Conservation (phyloP, 768 basidiomycete genomes). For the Lentinula aciculospora region DNA sequence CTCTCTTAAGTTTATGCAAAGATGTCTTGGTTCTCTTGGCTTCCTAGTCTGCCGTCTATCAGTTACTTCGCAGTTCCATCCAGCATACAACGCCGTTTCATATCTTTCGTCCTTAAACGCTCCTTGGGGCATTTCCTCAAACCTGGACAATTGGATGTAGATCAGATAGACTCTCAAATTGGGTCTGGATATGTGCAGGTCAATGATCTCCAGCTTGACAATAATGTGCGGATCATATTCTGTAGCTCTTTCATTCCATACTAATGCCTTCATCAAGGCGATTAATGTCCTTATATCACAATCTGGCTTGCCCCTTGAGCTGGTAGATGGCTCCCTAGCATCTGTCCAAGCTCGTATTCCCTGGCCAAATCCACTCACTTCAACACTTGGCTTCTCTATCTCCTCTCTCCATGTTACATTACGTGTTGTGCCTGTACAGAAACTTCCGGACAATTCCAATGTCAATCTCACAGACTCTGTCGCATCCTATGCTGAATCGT, state of each 20-base stretch:
- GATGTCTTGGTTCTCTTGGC: constrained; percentile 55
- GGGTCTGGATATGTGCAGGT: constrained; percentile 88
- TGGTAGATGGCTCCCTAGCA: constrained; percentile 69
- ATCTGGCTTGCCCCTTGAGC: constrained; percentile 53
- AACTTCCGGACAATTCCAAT: constrained; percentile 11
- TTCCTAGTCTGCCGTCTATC: constrained; percentile 62
- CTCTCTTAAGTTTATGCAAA: constrained; percentile 19
- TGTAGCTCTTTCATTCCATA: constrained; percentile 4
- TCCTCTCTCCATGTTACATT: constrained; percentile 67
- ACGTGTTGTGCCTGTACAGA: constrained; percentile 18
- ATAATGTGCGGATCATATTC: constrained; percentile 44
- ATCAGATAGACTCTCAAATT: constrained; percentile 88
- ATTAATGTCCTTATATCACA: constrained; percentile 59
- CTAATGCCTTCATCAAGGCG: constrained; percentile 41
- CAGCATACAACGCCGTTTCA: constrained; percentile 78
- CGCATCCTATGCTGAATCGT: constrained; percentile 79
- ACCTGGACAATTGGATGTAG: constrained; percentile 82
- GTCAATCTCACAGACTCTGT: constrained; percentile 70
- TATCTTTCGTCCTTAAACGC: constrained; percentile 84
- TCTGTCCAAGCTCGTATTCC: constrained; percentile 76
- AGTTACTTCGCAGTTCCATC: constrained; percentile 60
- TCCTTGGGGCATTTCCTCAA: constrained; percentile 81
- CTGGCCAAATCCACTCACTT: constrained; percentile 79
- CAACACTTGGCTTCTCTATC: constrained; percentile 64
- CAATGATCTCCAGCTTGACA: constrained; percentile 75